phyloP scores from a whole-genome alignment of 2,329 filamentous ascomycete genomes.

The Trichoderma sp. region DNA sequence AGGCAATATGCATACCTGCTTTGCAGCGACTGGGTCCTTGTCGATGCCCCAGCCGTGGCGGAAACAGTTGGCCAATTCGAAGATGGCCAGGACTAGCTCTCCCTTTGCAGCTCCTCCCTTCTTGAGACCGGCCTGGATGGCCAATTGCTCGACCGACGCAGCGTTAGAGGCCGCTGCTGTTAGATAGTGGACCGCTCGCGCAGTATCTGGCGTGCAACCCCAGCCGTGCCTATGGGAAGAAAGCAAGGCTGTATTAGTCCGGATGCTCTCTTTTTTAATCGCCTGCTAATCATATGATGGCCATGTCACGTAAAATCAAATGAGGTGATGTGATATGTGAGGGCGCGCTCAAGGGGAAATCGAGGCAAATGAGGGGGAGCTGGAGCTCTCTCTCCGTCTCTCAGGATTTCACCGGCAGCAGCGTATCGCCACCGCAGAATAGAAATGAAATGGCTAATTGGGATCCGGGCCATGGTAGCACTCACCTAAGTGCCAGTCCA shows the following conservation, averaged over 20 bases:
- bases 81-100: slow-evolving; percentile 93
- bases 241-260: slow-evolving; percentile 10
- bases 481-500: slow-evolving; percentile 81
- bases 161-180: slow-evolving; percentile 87
- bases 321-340: slow-evolving; percentile 12
- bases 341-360: not conserved
- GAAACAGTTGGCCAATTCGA: slow-evolving; percentile 90
- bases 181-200: slow-evolving; percentile 76
- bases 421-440: not conserved
- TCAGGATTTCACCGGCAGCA: not conserved
- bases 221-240: slow-evolving; percentile 71
- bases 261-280: not conserved
- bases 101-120: slow-evolving; percentile 94
- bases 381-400: not conserved
- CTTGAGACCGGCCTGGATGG: slow-evolving; percentile 81
- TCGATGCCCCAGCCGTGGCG: slow-evolving; percentile 90
- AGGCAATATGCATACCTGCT: slow-evolving; percentile 57
- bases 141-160: slow-evolving; percentile 79
- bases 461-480: slow-evolving; percentile 23
- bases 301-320: slow-evolving; percentile 15
- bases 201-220: slow-evolving; percentile 74
- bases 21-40: slow-evolving; percentile 81
- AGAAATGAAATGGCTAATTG: not conserved
- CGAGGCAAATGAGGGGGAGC: not conserved
- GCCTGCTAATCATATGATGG: slow-evolving; percentile 13